Evolutionary conservation across 2,329 filamentous ascomycete species (phyloP), one percentile per base, ranked within the genome.

Genomic region (Hymenoscyphus fructigenus): DNA sequence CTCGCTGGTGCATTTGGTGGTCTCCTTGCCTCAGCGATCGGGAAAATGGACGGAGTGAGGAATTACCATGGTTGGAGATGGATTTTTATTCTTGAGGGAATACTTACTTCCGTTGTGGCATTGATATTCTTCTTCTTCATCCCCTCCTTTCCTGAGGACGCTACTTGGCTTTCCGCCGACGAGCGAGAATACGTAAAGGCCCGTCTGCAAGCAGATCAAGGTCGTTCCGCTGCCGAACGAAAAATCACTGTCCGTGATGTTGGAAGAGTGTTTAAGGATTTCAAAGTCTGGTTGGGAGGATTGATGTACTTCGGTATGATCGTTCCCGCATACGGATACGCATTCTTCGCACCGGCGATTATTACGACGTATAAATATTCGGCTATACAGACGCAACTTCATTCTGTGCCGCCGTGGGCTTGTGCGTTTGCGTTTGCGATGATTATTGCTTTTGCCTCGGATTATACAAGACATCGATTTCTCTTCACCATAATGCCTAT

Each of bases 1-100:
- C 80, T 94, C 3, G 91, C 91, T 0, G 91, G 91, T 36, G 91
- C 92, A 0, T 97, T 97, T 72, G 93, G 92, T 55, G 93, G 93
- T 1, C 83, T 97, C 0, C 83, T 97, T 4, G 93, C 93, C 0
- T 89, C 88, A 1, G 93, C 89, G 0, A 96, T 97, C 68, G 91
- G 91, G n/a, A 91, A 95, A 73, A 93, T 97, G 91, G 85, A 92
- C 69, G 85, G 85, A 2, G 68, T 91, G 12, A 78, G 81, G 9
- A 87, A 86, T 26, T 95, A 93, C 72, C 71, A 77, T 1, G 91
- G 89, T 10, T 95, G 91, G 91, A 81, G 91, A 62, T 93, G 90
- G 89, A 90, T 93, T 68, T 93, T 94, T 75, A 91, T 97, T 73
- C 77, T 94, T 7, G 91, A 93, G 76, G 91, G 91, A 5, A 69